phyloP scores from a whole-genome alignment of 441 rosid genomes.

The Populus trichocarpa region DNA sequence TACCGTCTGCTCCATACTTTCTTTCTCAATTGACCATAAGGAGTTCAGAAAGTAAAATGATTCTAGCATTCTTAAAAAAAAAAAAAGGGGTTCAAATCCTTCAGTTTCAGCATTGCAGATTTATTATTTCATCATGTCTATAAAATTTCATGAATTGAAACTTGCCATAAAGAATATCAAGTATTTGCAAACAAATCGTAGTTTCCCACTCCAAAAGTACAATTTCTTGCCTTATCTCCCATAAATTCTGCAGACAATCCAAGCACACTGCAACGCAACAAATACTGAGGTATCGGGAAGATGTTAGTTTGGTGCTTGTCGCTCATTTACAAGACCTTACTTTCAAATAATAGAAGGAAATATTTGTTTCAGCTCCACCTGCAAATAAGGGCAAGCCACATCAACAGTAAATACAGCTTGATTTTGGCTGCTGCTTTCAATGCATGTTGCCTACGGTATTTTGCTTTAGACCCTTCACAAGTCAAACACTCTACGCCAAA shows the following conservation, averaged over 20 bases:
- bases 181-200: neutral
- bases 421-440: neutral
- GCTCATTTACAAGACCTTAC: neutral
- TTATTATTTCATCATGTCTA: neutral
- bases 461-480: neutral
- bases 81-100: neutral
- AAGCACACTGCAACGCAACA: neutral
- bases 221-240: neutral
- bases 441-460: neutral
- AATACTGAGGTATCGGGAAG: neutral
- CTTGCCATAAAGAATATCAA: neutral
- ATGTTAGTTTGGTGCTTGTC: neutral
- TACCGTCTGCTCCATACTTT: neutral
- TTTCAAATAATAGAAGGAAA: neutral
- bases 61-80: neutral
- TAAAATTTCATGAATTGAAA: neutral
- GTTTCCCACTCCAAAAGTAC: neutral
- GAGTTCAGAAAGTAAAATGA: neutral
- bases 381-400: neutral
- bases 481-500: conserved; percentile 27
- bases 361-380: neutral
- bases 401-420: neutral
- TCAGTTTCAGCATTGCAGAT: neutral
- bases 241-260: neutral
- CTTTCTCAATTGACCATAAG: neutral